Evolutionary conservation across 208 protist species (phyloP).

Genomic region (Porcisia hertigi): DNA sequence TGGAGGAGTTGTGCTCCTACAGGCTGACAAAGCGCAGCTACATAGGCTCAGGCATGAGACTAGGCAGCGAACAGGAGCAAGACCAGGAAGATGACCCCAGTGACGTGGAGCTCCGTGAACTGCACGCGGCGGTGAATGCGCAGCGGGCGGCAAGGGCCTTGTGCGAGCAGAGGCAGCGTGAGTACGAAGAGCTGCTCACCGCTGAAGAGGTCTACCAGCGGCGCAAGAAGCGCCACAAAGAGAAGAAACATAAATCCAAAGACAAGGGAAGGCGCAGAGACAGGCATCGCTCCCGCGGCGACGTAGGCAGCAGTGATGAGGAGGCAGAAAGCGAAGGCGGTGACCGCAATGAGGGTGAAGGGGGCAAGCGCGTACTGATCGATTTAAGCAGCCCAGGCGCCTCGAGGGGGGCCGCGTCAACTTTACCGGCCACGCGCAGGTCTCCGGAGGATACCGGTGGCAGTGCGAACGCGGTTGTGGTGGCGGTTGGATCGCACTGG

Average conservation of each 20-base stretch:
- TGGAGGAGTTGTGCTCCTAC: slow-evolving; percentile 85
- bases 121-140: slow-evolving; percentile 29
- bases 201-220: slow-evolving; percentile 23
- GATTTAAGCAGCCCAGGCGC: neutral
- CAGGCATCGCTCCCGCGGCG: neutral
- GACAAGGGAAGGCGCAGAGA: neutral
- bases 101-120: slow-evolving; percentile 52
- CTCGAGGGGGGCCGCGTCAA: neutral
- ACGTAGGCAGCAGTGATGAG: slow-evolving; percentile 1
- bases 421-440: neutral
- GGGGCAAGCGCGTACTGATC: neutral
- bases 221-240: slow-evolving; percentile 18
- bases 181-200: slow-evolving; percentile 34
- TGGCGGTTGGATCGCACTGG: slow-evolving; percentile 8
- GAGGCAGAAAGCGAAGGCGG: neutral
- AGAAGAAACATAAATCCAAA: slow-evolving; percentile 3
- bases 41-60: neutral
- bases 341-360: neutral
- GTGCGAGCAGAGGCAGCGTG: slow-evolving; percentile 31
- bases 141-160: slow-evolving; percentile 15
- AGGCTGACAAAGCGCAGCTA: slow-evolving; percentile 60
- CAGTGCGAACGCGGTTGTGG: neutral
- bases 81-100: slow-evolving; percentile 45
- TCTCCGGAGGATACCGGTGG: neutral
- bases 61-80: neutral